Evolutionary conservation across 2,329 filamentous ascomycete genomes (phyloP).

Genomic region (Bretziella fagacearum): DNA sequence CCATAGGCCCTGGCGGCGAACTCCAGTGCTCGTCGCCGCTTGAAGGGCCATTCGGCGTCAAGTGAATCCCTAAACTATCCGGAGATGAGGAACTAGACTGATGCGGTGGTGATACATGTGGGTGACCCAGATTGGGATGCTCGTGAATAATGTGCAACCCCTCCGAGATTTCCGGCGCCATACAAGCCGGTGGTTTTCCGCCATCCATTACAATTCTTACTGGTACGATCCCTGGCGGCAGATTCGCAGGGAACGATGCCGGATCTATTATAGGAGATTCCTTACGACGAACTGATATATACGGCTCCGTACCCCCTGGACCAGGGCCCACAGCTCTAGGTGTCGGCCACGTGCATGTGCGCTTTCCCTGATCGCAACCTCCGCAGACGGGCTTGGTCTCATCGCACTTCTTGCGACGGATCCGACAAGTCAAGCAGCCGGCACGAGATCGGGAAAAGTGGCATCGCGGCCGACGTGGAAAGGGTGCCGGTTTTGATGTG

Average conservation of each 20-base stretch:
- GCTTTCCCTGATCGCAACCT: slow-evolving; percentile 21
- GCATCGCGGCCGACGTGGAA: slow-evolving; percentile 7
- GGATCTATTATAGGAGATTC: not conserved
- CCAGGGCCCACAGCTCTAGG: no score
- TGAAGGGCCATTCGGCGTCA: not conserved
- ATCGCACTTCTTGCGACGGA: slow-evolving; percentile 32
- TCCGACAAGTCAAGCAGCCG: slow-evolving; percentile 29
- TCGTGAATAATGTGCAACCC: not conserved
- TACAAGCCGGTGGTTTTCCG: not conserved
- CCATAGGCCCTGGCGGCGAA: no score
- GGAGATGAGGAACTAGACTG: not conserved
- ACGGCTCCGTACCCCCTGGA: no score
- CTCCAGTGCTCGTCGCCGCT: no score
- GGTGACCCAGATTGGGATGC: not conserved
- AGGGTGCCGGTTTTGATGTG: slow-evolving; percentile 8
- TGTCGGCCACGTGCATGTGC: slow-evolving; percentile 17
- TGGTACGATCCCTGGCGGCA: slow-evolving; percentile 4
- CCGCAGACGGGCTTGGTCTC: slow-evolving; percentile 28
- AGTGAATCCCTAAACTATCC: no score
- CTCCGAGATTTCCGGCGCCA: not conserved
- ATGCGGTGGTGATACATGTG: not conserved
- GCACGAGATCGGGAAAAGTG: slow-evolving; percentile 17
- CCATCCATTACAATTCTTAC: not conserved
- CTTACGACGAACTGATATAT: no score
- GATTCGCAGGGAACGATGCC: not conserved